Evolutionary conservation across 495 filamentous ascomycete species (phyloP), one percentile per base, ranked within the genome.

Genomic region (Neurospora sp.): DNA sequence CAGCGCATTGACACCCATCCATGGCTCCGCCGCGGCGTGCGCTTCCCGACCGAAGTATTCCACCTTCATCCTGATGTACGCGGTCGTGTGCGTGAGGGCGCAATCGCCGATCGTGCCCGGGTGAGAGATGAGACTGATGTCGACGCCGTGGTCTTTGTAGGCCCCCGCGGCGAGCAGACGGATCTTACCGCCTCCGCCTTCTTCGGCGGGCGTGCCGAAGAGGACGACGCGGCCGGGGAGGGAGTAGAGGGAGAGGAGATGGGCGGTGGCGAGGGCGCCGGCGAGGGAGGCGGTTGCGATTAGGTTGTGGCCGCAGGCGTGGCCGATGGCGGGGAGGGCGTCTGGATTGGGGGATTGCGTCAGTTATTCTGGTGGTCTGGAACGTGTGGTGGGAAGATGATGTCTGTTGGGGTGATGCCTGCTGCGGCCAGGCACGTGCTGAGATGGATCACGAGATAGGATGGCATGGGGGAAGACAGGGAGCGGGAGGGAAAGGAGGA

Each of bases 171-270:
- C 77, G 39, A 92, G 83, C 9, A 92, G 83, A 59, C 86, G 87
- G 71, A 89, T 89, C 77, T 93, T 92, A 31, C 91, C 91, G 12
- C 89, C 89, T 20, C 44, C 68, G 27, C 76, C 88, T 82, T 93
- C 91, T 78, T 93, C 91, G 0, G 88, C 91, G 1, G 91, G 91
- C 0, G 91, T 93, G 22, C 91, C 91, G 37, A 93, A 86, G 39
- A 93, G 75, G 59, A 89, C 80, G 0, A 90, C 82, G 59, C 88
- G 88, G 6, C 91, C 91, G 0, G 81, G 78, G 7, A 91, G 77
- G 2, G 77, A 75, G 48, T 84, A 82, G 40, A 82, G 74, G 44
- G 79, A 79, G 40, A 92, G 78, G 10, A 86, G 75, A 5, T 84
- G 76, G 0, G 84, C 88, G 0, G 88, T 82, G n/a, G 88, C 89